Evolutionary conservation across 140 eudicot genomes (phyloP).

Genomic region (Ambrosia hybrid): DNA sequence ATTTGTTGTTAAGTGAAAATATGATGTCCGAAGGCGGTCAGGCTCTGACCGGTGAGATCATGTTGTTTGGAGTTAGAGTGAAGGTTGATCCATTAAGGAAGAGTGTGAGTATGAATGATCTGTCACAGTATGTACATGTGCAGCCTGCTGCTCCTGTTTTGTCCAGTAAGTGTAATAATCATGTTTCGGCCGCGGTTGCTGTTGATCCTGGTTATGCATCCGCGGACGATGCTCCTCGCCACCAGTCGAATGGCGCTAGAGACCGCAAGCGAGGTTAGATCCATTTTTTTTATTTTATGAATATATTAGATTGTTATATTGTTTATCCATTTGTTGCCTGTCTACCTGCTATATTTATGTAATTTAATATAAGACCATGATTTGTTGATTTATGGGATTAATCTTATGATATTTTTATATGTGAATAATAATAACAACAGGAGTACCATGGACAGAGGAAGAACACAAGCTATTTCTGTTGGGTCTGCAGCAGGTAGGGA

Average conservation of each 20-base stretch:
- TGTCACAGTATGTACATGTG: conserved; percentile 63
- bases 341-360: too few relatives aligned
- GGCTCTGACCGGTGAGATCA: conserved; percentile 58
- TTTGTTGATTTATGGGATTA: too few relatives aligned
- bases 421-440: conserved; percentile 29
- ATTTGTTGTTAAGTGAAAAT: conserved; percentile 11
- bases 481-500: conserved; percentile 80
- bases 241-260: conserved; percentile 44
- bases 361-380: too few relatives aligned
- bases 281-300: conserved; percentile 12
- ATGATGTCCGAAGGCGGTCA: conserved; percentile 10
- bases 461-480: conserved; percentile 84
- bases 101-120: conserved; percentile 90
- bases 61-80: conserved; percentile 89
- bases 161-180: conserved; percentile 16
- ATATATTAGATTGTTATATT: background rate
- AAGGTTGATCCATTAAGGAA: conserved; percentile 92
- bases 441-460: conserved; percentile 92
- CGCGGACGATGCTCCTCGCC: conserved; percentile 63
- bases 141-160: conserved; percentile 25
- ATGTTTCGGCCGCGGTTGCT: conserved; percentile 24
- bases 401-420: conserved; percentile 7
- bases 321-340: background rate
- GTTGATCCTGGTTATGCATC: conserved; percentile 61
- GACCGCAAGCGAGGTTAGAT: conserved; percentile 94